Conservation (phyloP, 345 rosid species). For the Excoecaria cochinchinensis region DNA sequence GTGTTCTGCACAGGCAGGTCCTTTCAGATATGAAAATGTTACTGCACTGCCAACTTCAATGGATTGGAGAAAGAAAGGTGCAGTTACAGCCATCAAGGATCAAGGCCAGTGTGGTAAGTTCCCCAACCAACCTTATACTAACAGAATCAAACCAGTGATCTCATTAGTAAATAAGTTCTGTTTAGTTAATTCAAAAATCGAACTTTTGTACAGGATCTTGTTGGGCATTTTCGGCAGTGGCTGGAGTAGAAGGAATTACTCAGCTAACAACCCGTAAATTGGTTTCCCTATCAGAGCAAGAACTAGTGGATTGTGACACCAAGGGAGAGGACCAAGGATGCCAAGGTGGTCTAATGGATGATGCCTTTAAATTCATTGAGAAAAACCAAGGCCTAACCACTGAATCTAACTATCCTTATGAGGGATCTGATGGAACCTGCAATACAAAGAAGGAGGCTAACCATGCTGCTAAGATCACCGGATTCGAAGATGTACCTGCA, state of each 20-base stretch:
- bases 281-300: slow-evolving; percentile 43
- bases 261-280: slow-evolving; percentile 29
- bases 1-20: slow-evolving; percentile 13
- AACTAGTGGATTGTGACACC: slow-evolving; percentile 46
- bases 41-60: slow-evolving; percentile 3
- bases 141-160: too few relatives aligned
- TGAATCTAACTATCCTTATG: slow-evolving; percentile 32
- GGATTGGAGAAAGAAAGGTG: slow-evolving; percentile 23
- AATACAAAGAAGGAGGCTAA: slow-evolving; percentile 15
- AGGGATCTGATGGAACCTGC: slow-evolving; percentile 31
- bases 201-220: slow-evolving; percentile 33
- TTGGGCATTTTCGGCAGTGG: slow-evolving; percentile 57
- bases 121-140: too few relatives aligned
- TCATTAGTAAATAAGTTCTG: neutral
- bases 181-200: neutral
- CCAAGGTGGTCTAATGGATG: slow-evolving; percentile 40
- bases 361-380: slow-evolving; percentile 32
- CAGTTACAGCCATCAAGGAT: slow-evolving; percentile 18
- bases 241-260: slow-evolving; percentile 46
- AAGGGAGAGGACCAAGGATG: slow-evolving; percentile 21
- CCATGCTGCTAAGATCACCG: slow-evolving; percentile 13
- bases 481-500: slow-evolving; percentile 26
- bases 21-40: slow-evolving; percentile 21
- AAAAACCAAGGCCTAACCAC: slow-evolving; percentile 24
- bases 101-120: slow-evolving; percentile 22